phyloP scores from a whole-genome alignment of 257 asterid species.

The Solanum pennellii region DNA sequence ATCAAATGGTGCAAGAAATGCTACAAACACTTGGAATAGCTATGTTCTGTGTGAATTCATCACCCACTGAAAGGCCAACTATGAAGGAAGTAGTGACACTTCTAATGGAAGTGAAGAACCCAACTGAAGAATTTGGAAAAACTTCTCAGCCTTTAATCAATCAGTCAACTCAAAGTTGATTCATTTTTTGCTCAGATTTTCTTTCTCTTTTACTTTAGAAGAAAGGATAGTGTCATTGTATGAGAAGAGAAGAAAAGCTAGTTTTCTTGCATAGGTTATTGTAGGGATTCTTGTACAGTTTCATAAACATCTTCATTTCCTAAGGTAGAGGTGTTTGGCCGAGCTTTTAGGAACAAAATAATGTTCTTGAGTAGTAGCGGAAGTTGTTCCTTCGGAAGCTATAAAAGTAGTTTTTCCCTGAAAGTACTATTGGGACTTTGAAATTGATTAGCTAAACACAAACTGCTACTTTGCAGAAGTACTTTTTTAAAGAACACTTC shows the following conservation, averaged over 20 bases:
- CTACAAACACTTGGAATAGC: slow-evolving; percentile 94
- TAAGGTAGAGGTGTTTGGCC: not conserved
- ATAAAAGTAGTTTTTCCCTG: not conserved
- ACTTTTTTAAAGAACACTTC: not conserved
- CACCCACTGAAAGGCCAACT: slow-evolving; percentile 80
- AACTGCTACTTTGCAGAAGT: not conserved
- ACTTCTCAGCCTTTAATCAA: slow-evolving; percentile 83
- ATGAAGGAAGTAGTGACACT: slow-evolving; percentile 98
- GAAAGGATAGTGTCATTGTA: not conserved
- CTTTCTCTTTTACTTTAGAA: not conserved
- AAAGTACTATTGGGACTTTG: not conserved
- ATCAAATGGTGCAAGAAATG: slow-evolving; percentile 93
- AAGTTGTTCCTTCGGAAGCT: not conserved
- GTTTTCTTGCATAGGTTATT: slow-evolving; percentile 15
- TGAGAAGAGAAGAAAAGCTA: not conserved
- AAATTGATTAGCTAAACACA: not conserved
- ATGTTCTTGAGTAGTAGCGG: not conserved
- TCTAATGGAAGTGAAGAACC: slow-evolving; percentile 79
- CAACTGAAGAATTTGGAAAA: slow-evolving; percentile 61
- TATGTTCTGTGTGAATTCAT: slow-evolving; percentile 81
- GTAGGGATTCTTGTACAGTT: slow-evolving; percentile 46
- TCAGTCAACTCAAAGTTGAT: slow-evolving; percentile 56
- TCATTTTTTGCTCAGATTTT: not conserved
- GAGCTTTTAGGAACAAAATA: not conserved
- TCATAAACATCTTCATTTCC: not conserved